Evolutionary conservation across 2,329 filamentous ascomycete species (phyloP).

Genomic region (Beauveria sp.): DNA sequence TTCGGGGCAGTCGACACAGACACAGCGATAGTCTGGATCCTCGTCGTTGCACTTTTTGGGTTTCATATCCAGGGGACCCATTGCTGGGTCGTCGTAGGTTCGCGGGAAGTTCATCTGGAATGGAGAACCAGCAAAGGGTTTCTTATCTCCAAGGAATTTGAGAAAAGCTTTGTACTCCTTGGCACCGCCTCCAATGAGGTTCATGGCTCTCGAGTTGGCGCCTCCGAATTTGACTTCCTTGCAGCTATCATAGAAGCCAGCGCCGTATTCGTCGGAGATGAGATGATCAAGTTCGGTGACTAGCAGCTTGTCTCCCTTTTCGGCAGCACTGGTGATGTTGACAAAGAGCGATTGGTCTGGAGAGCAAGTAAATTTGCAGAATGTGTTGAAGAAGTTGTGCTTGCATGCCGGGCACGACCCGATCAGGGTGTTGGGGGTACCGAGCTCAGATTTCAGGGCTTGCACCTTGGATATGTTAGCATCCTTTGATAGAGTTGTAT

Average conservation of each 20-base stretch:
- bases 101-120: conserved; percentile 95
- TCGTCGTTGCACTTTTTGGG: conserved; percentile 86
- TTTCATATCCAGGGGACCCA: conserved; percentile 63
- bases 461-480: conserved; percentile 49
- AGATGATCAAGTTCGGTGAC: conserved; percentile 89
- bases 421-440: conserved; percentile 81
- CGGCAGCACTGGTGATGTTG: conserved; percentile 73
- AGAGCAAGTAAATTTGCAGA: conserved; percentile 97
- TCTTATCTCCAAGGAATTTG: conserved; percentile 90
- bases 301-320: conserved; percentile 47
- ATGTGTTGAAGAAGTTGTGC: conserved; percentile 96
- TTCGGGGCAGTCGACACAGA: conserved; percentile 84
- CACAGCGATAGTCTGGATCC: conserved; percentile 78
- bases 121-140: conserved; percentile 73
- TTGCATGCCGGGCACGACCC: conserved; percentile 94
- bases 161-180: conserved; percentile 82
- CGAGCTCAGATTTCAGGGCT: conserved; percentile 73
- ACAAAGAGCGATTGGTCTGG: conserved; percentile 93
- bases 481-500: background rate
- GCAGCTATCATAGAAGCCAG: conserved; percentile 91
- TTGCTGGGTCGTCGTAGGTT: conserved; percentile 55
- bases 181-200: conserved; percentile 90
- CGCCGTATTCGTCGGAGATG: conserved; percentile 74
- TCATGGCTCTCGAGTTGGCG: conserved; percentile 88
- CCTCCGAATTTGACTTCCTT: conserved; percentile 98